Conservation (phyloP, 129 eudicot genomes). For the Lactuca sativa region DNA sequence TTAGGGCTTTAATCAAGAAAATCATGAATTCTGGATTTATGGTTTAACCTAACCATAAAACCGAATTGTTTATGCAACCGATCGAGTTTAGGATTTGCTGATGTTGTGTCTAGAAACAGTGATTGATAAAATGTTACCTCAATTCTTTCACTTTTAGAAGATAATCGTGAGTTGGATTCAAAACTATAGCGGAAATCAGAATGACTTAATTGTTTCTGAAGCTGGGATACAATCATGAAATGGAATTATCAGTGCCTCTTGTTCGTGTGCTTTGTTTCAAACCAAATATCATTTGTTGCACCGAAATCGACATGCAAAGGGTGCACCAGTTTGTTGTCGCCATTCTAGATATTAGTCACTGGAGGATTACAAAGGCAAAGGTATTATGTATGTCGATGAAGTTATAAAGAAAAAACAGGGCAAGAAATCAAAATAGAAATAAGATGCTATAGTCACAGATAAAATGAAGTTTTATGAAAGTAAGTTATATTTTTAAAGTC, state of each 20-base stretch:
- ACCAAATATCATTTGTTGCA: slow-evolving; percentile 42
- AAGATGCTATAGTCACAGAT: no score
- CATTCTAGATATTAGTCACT: slow-evolving; percentile 43
- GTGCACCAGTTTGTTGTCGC: slow-evolving; percentile 48
- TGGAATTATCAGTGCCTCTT: slow-evolving; percentile 38
- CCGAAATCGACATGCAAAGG: slow-evolving; percentile 44
- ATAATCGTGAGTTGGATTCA: slow-evolving; percentile 47
- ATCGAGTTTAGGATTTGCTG: neutral
- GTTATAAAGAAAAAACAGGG: slow-evolving; percentile 46
- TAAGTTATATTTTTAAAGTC: no score
- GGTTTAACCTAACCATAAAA: neutral
- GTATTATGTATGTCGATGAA: slow-evolving; percentile 45
- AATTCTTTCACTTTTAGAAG: slow-evolving; percentile 40
- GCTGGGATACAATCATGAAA: slow-evolving; percentile 44
- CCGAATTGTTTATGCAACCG: neutral
- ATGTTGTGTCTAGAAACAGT: neutral
- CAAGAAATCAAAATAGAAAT: slow-evolving; percentile 36
- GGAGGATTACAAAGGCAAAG: slow-evolving; percentile 48
- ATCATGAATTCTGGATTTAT: no score
- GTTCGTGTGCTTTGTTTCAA: slow-evolving; percentile 44
- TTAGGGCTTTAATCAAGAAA: slow-evolving; percentile 1
- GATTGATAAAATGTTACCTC: slow-evolving; percentile 38
- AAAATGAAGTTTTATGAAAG: no score
- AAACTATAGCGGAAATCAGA: slow-evolving; percentile 46
- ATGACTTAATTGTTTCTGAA: slow-evolving; percentile 41